These are phyloP conservation scores for Syzygium jambos DNA, from an alignment of 345 rosid species.

Conservation along the genomic window DNA sequence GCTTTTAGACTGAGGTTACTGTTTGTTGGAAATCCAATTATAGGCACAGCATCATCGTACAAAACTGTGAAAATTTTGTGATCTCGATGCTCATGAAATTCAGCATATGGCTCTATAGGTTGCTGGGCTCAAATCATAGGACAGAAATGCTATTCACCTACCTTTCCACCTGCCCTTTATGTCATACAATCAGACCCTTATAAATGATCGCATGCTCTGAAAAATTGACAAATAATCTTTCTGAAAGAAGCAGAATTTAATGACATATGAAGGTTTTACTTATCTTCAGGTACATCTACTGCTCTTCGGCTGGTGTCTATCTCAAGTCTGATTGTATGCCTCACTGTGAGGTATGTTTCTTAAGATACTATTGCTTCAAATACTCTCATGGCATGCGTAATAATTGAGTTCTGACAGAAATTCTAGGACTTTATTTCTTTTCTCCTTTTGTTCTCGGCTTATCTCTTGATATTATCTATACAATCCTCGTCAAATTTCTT, in stretches of 20 bases:
- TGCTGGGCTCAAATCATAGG: neutral
- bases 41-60: neutral
- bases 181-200: neutral
- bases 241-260: slow-evolving; percentile 3
- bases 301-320: slow-evolving; percentile 96
- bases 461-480: neutral
- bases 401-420: neutral
- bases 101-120: neutral
- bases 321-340: slow-evolving; percentile 83
- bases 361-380: neutral
- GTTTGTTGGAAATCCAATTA: neutral
- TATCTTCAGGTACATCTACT: slow-evolving; percentile 71
- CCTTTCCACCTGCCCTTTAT: neutral
- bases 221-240: neutral
- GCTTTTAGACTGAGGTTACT: neutral
- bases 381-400: neutral
- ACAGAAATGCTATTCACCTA: neutral
- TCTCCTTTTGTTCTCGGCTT: neutral
- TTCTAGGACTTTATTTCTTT: neutral
- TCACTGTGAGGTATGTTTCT: slow-evolving; percentile 57
- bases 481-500: neutral
- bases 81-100: neutral
- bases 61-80: neutral
- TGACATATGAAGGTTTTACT: neutral
- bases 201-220: neutral